Base-by-base conservation (phyloP, 2,329 filamentous ascomycete genomes). In the Graphiopsis chlorocephala region DNA sequence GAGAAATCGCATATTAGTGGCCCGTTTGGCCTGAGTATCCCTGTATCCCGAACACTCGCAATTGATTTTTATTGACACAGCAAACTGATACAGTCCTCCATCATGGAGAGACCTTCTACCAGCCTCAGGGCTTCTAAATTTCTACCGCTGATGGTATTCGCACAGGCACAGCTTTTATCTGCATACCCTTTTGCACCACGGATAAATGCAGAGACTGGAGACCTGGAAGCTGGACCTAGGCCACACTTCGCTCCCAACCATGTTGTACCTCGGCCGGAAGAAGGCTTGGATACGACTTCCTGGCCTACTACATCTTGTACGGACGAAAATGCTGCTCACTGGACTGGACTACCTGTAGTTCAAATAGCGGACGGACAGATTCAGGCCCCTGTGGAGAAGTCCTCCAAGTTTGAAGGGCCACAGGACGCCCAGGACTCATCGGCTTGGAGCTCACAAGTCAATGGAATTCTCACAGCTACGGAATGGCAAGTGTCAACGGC, bases 101-200 rank as follows among this genome's bases (percentile, higher is more conserved):
- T 55, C 38, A 72, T 72, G 70, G 64, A 56, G 62, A 64, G 35
- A 57, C 58, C 55, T 61, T 64, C 57, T 28, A 63, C 26, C 61
- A 64, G 64, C 64, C 63, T 60, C 11, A 55, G 64, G 61, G 69
- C 67, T 62, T 63, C 62, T 48, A 64, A 66, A 64, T 52, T 71
- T 28, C 68, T 74, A 55, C 55, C 70, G 63, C 70, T 75, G 68
- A 73, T 73, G 61, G 66, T 64, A 42, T 60, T 69, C 55, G 53
- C 65, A 63, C 72, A 74, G 69, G 67, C 70, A 25, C 66, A 68
- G 52, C 59, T 64, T 31, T 70, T 67, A 56, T 69, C 63, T 25
- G 72, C 71, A 57, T 67, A 68, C 61, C 72, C 72, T 48, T 64
- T 70, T 61, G 61, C 64, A 50, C 63, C 62, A 7, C 48, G 61